Conservation (phyloP, 192 early-diverging fungal genomes). For the Dissophora ornata region DNA sequence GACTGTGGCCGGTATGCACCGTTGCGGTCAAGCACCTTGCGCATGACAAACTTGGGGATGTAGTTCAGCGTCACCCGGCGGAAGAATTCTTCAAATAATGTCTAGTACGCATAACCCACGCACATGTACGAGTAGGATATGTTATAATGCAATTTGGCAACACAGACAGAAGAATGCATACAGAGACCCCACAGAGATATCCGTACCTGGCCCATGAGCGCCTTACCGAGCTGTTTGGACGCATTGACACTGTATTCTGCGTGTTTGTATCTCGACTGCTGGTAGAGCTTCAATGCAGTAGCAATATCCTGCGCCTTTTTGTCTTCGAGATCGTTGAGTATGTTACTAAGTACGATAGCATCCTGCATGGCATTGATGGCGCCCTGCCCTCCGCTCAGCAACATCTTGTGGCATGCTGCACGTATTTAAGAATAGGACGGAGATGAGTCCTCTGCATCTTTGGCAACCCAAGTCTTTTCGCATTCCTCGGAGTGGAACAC, state of each 20-base stretch:
- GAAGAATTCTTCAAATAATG: neutral
- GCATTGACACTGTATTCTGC: neutral
- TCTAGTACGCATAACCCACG: too few species aligned
- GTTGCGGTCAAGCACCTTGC: conserved; percentile 1
- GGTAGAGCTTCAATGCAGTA: neutral
- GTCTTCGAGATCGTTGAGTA: neutral
- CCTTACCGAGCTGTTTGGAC: neutral
- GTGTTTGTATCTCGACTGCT: neutral
- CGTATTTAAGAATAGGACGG: neutral
- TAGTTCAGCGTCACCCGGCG: neutral
- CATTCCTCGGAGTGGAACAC: too few species aligned
- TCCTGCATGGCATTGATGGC: conserved; percentile 15
- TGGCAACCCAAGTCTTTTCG: too few species aligned
- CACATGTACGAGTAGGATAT: too few species aligned
- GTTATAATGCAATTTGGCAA: too few species aligned
- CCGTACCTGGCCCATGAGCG: conserved; percentile 1
- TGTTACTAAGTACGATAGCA: conserved; percentile 8
- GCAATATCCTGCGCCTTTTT: neutral
- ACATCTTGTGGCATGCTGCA: conserved; percentile 13
- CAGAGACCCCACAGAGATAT: neutral
- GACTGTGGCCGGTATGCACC: neutral
- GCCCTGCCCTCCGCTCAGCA: neutral
- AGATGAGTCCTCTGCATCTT: neutral
- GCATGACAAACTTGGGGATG: neutral
- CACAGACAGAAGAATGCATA: too few species aligned